These are phyloP conservation scores for Mariannaea elegans DNA, from an alignment of 2,329 filamentous ascomycete genomes.

Conservation along the genomic window DNA sequence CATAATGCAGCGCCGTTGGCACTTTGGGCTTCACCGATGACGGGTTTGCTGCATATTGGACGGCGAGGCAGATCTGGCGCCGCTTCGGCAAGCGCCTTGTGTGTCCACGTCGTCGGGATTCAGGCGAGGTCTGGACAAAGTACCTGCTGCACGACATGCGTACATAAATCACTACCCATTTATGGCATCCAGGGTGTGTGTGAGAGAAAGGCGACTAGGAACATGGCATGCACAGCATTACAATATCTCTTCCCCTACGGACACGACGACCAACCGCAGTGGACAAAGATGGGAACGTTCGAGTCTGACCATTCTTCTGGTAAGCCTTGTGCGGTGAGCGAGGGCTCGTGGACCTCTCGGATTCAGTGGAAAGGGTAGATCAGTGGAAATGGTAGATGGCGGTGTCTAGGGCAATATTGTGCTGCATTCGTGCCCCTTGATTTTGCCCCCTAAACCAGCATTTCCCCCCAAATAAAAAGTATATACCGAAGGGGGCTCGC, in stretches of 20 bases:
- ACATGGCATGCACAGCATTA: neutral
- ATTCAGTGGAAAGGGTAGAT: constrained; percentile 25
- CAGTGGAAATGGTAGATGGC: neutral
- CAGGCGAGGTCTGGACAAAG: constrained; percentile 35
- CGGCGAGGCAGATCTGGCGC: constrained; percentile 37
- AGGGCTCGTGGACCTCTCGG: constrained; percentile 15
- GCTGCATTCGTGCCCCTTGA: constrained; percentile 9
- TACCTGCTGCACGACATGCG: constrained; percentile 43
- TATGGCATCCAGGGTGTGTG: constrained; percentile 32
- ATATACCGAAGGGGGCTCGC: constrained; percentile 28
- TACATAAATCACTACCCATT: constrained; percentile 32
- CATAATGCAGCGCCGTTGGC: constrained; percentile 13
- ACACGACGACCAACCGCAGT: constrained; percentile 32
- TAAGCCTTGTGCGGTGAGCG: constrained; percentile 21
- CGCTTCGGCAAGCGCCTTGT: constrained; percentile 33
- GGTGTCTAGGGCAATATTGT: constrained; percentile 12
- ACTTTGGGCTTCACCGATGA: constrained; percentile 41
- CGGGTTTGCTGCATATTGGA: constrained; percentile 33
- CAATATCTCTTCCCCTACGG: neutral
- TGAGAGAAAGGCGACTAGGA: constrained; percentile 1
- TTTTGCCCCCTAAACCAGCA: constrained; percentile 27
- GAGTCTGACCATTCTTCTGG: constrained; percentile 28
- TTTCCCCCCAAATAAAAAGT: constrained; percentile 25
- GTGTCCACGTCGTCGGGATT: constrained; percentile 42
- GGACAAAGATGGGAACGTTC: constrained; percentile 26